Conservation (phyloP, 805 yeast species). For the Sugiyamaella floridensis region DNA sequence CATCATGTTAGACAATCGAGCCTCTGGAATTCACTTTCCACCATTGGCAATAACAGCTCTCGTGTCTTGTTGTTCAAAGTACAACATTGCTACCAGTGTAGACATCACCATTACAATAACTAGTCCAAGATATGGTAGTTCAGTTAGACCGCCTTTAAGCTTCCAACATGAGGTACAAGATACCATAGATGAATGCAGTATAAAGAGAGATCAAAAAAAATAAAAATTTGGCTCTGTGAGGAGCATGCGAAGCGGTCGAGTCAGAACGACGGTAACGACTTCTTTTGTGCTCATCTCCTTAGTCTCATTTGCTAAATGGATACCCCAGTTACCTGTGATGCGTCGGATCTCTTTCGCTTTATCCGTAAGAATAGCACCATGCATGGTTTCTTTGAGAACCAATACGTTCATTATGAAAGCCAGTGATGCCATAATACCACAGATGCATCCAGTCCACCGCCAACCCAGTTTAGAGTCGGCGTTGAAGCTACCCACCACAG, state of each 20-base stretch:
- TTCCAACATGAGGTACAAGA: conserved; percentile 60
- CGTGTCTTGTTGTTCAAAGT: conserved; percentile 25
- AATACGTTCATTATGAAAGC: conserved; percentile 36
- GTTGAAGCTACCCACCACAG: conserved; percentile 62
- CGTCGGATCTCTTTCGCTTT: conserved; percentile 59
- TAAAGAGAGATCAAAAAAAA: conserved; percentile 59
- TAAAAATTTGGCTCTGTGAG: conserved; percentile 62
- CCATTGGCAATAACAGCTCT: conserved; percentile 42
- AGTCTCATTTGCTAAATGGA: conserved; percentile 67
- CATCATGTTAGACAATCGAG: conserved; percentile 71
- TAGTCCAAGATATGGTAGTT: conserved; percentile 76
- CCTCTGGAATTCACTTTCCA: conserved; percentile 69
- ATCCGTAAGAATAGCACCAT: conserved; percentile 50
- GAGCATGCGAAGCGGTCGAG: conserved; percentile 63
- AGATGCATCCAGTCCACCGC: conserved; percentile 76
- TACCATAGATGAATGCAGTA: conserved; percentile 72
- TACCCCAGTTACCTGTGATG: conserved; percentile 72
- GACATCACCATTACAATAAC: conserved; percentile 53
- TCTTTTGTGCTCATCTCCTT: conserved; percentile 48
- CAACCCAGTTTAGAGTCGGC: conserved; percentile 59
- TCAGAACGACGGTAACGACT: conserved; percentile 50
- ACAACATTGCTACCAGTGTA: conserved; percentile 22
- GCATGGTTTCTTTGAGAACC: conserved; percentile 47
- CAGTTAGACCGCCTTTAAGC: conserved; percentile 60
- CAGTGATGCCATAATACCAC: conserved; percentile 51